Evolutionary conservation across 768 basidiomycete genomes (phyloP).

Genomic region (Boletus rubroflammeus): DNA sequence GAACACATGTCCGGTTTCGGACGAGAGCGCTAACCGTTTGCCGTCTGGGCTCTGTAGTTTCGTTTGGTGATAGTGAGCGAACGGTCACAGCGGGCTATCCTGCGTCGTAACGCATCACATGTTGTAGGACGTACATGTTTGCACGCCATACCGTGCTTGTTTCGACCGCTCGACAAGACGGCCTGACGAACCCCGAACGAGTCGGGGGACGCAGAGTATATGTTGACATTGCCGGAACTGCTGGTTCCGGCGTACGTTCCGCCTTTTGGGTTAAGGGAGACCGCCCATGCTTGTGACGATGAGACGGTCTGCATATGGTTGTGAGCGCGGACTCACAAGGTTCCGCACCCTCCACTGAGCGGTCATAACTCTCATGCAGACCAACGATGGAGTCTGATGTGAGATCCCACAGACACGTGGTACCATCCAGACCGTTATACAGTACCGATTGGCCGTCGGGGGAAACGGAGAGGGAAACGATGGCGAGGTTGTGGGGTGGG

Average conservation of each 20-base stretch:
- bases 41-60: conserved; percentile 80
- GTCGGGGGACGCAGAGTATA: conserved; percentile 66
- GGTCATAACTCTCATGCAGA: conserved; percentile 69
- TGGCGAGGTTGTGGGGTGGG: conserved; percentile 77
- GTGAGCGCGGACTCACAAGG: conserved; percentile 51
- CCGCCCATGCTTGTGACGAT: conserved; percentile 64
- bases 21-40: conserved; percentile 71
- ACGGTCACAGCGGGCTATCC: not conserved
- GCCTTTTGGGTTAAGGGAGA: conserved; percentile 74
- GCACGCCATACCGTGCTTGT: conserved; percentile 76
- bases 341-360: conserved; percentile 54
- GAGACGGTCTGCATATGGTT: not conserved
- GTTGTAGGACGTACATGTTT: conserved; percentile 50
- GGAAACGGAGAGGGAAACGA: conserved; percentile 75
- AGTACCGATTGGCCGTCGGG: conserved; percentile 63
- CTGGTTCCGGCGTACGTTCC: conserved; percentile 74
- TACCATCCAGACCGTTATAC: conserved; percentile 82
- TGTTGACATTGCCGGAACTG: conserved; percentile 63
- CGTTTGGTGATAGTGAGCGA: not conserved
- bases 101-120: not conserved
- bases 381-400: conserved; percentile 56
- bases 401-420: conserved; percentile 73
- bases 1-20: conserved; percentile 85
- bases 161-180: conserved; percentile 60
- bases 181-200: conserved; percentile 64